Conservation (phyloP, 441 rosid genomes). For the Rhodomyrtus psidioides region DNA sequence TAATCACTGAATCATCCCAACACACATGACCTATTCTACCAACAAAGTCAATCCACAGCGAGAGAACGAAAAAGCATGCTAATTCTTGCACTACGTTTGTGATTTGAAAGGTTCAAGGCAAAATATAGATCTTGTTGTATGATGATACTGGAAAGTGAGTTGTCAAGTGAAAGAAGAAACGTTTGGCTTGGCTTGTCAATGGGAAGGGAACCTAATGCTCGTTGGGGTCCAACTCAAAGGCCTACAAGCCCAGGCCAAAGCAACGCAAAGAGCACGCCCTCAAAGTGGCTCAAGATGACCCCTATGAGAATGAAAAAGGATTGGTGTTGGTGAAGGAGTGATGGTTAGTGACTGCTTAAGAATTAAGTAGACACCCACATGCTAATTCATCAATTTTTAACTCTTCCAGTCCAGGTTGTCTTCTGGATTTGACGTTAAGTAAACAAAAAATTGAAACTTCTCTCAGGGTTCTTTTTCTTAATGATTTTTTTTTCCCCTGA, state of each 20-base stretch:
- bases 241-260: background rate
- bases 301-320: background rate
- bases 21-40: background rate
- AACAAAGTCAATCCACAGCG: background rate
- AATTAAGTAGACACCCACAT: background rate
- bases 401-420: background rate
- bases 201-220: background rate
- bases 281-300: background rate
- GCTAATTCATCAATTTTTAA: background rate
- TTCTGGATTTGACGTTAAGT: background rate
- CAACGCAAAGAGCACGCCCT: background rate
- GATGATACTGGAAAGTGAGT: background rate
- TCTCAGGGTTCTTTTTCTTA: background rate
- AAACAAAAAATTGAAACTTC: background rate
- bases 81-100: background rate
- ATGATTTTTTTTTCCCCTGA: background rate
- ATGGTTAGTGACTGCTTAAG: background rate
- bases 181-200: background rate
- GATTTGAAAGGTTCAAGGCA: background rate
- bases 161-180: background rate
- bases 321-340: background rate
- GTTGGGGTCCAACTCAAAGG: background rate
- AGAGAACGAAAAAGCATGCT: background rate
- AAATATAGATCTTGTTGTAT: background rate
- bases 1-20: background rate